Conservation (phyloP, 2,329 filamentous ascomycete species). For the Pseudogymnoascus sp. region DNA sequence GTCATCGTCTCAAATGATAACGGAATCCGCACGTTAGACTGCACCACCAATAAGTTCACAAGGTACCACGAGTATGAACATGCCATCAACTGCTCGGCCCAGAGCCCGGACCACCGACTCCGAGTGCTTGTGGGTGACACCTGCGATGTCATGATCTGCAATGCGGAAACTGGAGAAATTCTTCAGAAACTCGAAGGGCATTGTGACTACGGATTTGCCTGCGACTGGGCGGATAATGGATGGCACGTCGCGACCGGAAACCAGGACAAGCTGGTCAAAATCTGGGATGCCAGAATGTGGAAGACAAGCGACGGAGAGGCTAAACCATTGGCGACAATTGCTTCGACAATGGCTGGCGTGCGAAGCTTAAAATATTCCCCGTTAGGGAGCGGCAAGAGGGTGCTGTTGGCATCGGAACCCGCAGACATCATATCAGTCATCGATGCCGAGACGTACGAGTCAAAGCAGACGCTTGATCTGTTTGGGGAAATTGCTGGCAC, state of each 20-base stretch:
- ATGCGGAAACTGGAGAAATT: constrained; percentile 57
- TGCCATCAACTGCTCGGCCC: constrained; percentile 64
- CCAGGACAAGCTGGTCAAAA: constrained; percentile 64
- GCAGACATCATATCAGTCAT: constrained; percentile 67
- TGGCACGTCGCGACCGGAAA: constrained; percentile 69
- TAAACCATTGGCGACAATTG: constrained; percentile 46
- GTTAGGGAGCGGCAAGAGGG: constrained; percentile 55
- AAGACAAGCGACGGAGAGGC: constrained; percentile 42
- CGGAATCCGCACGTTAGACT: constrained; percentile 50
- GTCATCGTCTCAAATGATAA: constrained; percentile 58
- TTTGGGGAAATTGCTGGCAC: constrained; percentile 70
- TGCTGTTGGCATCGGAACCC: constrained; percentile 67
- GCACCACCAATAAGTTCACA: constrained; percentile 51
- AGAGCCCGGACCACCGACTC: constrained; percentile 63
- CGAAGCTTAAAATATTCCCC: constrained; percentile 67
- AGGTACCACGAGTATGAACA: constrained; percentile 48
- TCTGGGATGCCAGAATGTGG: constrained; percentile 72
- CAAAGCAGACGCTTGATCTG: constrained; percentile 63
- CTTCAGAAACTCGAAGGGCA: constrained; percentile 55
- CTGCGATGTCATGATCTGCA: constrained; percentile 56
- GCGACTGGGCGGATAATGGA: constrained; percentile 72
- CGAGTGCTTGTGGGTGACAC: constrained; percentile 67
- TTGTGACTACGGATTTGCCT: constrained; percentile 65
- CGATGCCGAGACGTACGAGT: constrained; percentile 54
- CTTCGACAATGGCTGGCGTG: constrained; percentile 60